phyloP scores from a whole-genome alignment of 2,329 filamentous ascomycete species.

The Coniella vitis region DNA sequence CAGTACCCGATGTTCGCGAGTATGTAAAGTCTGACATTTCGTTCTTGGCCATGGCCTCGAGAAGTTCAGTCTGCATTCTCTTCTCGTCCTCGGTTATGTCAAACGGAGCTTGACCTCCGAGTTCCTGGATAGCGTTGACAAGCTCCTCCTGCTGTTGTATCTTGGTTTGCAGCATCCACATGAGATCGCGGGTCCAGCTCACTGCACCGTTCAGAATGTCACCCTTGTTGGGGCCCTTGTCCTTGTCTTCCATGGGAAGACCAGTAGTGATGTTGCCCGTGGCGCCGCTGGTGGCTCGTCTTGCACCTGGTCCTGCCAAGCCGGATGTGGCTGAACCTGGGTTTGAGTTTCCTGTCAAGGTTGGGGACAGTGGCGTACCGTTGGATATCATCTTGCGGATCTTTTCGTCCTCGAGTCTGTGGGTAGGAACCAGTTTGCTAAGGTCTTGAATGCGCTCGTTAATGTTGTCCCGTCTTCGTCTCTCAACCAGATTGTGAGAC shows the following conservation, averaged over 20 bases:
- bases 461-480: constrained; percentile 92
- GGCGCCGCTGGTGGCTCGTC: constrained; percentile 64
- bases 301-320: constrained; percentile 75
- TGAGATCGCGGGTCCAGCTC: constrained; percentile 93
- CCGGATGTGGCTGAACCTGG: constrained; percentile 79
- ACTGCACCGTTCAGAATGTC: constrained; percentile 97
- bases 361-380: constrained; percentile 82
- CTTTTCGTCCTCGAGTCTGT: constrained; percentile 94
- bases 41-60: constrained; percentile 80
- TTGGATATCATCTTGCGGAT: constrained; percentile 91
- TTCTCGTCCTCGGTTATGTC: constrained; percentile 85
- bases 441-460: constrained; percentile 97
- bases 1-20: constrained; percentile 73
- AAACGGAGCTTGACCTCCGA: constrained; percentile 72
- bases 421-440: constrained; percentile 83
- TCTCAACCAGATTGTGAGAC: constrained; percentile 94
- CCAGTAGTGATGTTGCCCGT: constrained; percentile 85
- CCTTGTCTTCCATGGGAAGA: constrained; percentile 90
- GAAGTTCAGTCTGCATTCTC: constrained; percentile 89
- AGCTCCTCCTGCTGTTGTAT: constrained; percentile 85
- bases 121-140: constrained; percentile 62
- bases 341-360: constrained; percentile 60
- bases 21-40: constrained; percentile 72
- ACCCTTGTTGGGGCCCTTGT: constrained; percentile 97
- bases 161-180: constrained; percentile 93